Evolutionary conservation across 441 rosid species (phyloP).

Genomic region (Adansonia madagascariensis): DNA sequence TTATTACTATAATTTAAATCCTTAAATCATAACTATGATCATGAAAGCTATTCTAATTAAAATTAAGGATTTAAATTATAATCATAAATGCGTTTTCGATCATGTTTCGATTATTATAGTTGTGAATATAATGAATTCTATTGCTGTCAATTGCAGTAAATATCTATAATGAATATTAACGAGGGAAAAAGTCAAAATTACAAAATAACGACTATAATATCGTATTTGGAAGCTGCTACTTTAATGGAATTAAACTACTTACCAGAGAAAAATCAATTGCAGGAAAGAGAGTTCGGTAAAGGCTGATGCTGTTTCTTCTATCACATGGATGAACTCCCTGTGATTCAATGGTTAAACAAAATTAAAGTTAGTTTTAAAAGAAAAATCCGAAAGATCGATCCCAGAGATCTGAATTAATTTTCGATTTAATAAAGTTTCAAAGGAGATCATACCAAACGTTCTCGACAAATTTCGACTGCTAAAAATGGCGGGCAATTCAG

Average conservation of each 20-base stretch:
- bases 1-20: background rate
- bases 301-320: constrained; percentile 69
- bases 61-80: background rate
- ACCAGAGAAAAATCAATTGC: constrained; percentile 84
- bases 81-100: too few relatives aligned
- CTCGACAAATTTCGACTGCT: constrained; percentile 87
- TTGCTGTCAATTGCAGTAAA: too few relatives aligned
- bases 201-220: too few relatives aligned
- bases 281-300: constrained; percentile 78
- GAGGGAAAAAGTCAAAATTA: too few relatives aligned
- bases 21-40: background rate
- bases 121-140: too few relatives aligned
- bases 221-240: too few relatives aligned
- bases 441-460: constrained; percentile 64
- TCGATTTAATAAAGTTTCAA: background rate
- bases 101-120: too few relatives aligned
- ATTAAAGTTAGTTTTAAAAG: background rate
- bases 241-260: constrained; percentile 19
- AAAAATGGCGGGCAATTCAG: constrained; percentile 62
- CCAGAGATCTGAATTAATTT: background rate
- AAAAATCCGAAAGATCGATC: background rate
- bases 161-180: too few relatives aligned
- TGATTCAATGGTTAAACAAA: background rate
- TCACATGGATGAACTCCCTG: constrained; percentile 81
- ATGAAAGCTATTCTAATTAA: constrained; percentile 4